These are phyloP conservation scores for Gaeumannomyces tritici DNA, from an alignment of 2,329 filamentous ascomycete species.

Conservation along the genomic window DNA sequence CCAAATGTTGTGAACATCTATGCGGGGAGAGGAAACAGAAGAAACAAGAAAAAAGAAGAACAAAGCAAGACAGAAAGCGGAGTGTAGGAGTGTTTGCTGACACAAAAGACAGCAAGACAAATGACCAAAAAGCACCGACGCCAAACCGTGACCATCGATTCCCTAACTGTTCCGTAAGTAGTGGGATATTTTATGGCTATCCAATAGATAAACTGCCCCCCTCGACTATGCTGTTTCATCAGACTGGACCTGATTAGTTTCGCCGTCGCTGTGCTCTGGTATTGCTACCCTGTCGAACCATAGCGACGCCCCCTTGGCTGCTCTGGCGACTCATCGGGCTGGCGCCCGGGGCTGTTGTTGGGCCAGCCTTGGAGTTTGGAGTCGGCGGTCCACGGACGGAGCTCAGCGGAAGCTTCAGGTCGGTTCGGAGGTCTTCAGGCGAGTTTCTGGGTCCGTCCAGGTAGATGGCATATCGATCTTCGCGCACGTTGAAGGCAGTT, in stretches of 20 bases:
- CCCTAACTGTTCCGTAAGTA: not conserved
- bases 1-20: too few relatives aligned
- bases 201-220: not conserved
- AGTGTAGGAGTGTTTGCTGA: not conserved
- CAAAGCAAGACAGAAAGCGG: not conserved
- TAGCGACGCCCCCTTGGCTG: constrained; percentile 43
- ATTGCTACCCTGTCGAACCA: constrained; percentile 44
- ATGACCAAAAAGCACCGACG: not conserved
- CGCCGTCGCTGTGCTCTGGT: constrained; percentile 17
- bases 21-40: not conserved
- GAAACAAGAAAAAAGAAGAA: not conserved
- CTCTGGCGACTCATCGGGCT: constrained; percentile 47
- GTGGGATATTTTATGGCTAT: not conserved
- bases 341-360: constrained; percentile 19
- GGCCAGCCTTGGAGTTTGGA: constrained; percentile 11
- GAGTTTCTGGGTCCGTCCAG: constrained; percentile 30
- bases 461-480: constrained; percentile 39
- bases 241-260: constrained; percentile 3
- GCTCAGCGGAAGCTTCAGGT: constrained; percentile 36
- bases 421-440: constrained; percentile 38
- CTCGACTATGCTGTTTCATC: not conserved
- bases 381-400: constrained; percentile 29
- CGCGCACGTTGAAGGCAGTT: constrained; percentile 36
- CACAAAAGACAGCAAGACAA: not conserved
- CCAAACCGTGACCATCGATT: not conserved